Evolutionary conservation across 306 rosid species (phyloP), one percentile per base, ranked within the genome.

Genomic region (Hippophae rhamnoides): DNA sequence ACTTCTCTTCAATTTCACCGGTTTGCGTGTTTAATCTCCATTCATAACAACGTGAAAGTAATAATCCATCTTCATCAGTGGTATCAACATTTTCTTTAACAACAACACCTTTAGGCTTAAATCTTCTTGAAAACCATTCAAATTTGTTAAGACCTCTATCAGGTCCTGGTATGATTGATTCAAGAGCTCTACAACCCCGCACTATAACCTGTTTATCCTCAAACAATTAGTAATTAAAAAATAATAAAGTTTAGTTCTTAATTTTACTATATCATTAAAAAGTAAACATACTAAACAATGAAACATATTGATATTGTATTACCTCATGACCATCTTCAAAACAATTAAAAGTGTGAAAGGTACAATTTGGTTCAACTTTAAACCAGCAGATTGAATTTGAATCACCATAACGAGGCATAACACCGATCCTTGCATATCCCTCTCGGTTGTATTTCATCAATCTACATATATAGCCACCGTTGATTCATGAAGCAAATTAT

Each of bases 391-490:
- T 59, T 63, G 89, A 81, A 64, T 60, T 52, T 13, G 84, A 74
- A 65, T 81, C 67, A 23, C 95, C 87, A 52, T 69, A 83, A 62
- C 79, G 95, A 47, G 89, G 95, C 89, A 89, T 86, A 13, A 86
- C 69, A 23, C 92, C 92, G 43, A 89, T 89, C 65, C 82, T 83
- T 18, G 95, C 82, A 38, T 76, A 76, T 41, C 59, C 85, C 43
- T 81, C 71, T 48, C 74, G 77, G 0, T 63, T 54, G 64, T 78
- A 86, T 80, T 76, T 63, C 13, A 80, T 57, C 55, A 82, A 63
- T 55, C 87, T 86, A 58, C 75, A 68, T 0, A 25, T 44, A 62
- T 46, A 41, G 59, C 9, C 48, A 57, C 9, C 18, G 4, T 10
- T 47, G 58, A 69, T 43, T 38, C 6, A 49, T 12, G 25, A 13